Percentiles rank a stretch among this genome's conserved stretches.
Conservation (phyloP, 1,284 basidiomycete genomes). For the Malassezia sympodialis region DNA sequence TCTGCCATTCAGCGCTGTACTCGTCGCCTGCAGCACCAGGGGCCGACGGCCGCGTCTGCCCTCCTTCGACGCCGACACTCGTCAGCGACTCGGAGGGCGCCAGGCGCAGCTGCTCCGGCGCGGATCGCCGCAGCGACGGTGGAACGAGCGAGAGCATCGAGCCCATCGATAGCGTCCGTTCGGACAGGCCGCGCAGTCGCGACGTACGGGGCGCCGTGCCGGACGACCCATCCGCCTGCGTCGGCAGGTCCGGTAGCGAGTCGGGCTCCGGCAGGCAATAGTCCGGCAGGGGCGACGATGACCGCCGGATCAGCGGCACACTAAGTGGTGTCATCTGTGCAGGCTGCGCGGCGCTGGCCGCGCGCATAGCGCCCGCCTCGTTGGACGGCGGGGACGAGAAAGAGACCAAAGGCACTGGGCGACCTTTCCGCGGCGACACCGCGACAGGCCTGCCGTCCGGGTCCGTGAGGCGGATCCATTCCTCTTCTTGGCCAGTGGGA, state of each 20-base stretch:
- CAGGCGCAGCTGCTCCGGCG: neutral
- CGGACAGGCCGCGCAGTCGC: neutral
- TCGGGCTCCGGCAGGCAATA: neutral
- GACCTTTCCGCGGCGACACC: neutral
- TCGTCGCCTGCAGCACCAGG: conserved; percentile 1
- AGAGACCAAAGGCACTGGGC: neutral
- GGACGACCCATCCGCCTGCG: neutral
- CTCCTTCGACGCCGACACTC: conserved; percentile 3
- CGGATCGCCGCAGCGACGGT: neutral
- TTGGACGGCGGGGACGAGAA: neutral
- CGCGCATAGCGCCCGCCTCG: neutral
- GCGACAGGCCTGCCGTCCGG: neutral
- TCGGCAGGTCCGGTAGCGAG: neutral
- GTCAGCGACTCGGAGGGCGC: neutral
- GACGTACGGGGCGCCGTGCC: neutral
- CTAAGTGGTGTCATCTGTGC: too few relatives aligned
- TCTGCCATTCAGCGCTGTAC: conserved; percentile 9
- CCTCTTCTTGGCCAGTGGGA: neutral
- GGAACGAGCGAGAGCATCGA: neutral
- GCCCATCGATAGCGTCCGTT: neutral
- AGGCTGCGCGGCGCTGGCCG: neutral
- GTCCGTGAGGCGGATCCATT: conserved; percentile 3
- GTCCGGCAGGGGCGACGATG: neutral
- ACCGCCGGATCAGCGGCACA: neutral
- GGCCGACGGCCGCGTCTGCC: neutral